Evolutionary conservation across 2,329 filamentous ascomycete genomes (phyloP).

Genomic region (Exserohilum turcica): DNA sequence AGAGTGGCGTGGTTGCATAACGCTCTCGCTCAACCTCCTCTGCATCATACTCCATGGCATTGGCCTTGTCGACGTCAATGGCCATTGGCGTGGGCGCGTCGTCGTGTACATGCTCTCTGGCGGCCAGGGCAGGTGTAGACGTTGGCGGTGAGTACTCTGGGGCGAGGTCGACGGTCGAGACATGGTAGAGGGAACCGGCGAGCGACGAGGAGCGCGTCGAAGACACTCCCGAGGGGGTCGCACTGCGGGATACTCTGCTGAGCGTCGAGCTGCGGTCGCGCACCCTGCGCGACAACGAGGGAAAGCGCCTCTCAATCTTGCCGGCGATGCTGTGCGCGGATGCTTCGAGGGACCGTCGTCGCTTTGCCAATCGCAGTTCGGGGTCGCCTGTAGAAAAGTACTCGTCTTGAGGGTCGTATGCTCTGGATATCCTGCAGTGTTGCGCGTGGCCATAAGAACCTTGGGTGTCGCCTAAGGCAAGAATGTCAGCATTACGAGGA

Average conservation of each 20-base stretch:
- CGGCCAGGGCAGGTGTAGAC: slow-evolving; percentile 31
- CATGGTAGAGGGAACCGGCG: slow-evolving; percentile 63
- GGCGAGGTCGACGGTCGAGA: slow-evolving; percentile 44
- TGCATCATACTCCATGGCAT: slow-evolving; percentile 56
- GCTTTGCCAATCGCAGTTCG: slow-evolving; percentile 63
- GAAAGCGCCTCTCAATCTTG: slow-evolving; percentile 67
- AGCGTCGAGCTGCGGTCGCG: slow-evolving; percentile 54
- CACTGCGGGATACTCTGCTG: slow-evolving; percentile 47
- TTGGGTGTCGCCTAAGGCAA: slow-evolving; percentile 61
- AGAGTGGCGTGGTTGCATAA: slow-evolving; percentile 78
- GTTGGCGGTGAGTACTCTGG: slow-evolving; percentile 37
- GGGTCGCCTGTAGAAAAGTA: slow-evolving; percentile 65
- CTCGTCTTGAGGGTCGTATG: slow-evolving; percentile 67
- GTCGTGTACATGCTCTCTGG: slow-evolving; percentile 44
- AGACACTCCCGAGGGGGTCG: slow-evolving; percentile 58
- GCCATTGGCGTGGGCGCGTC: slow-evolving; percentile 39
- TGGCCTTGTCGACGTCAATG: slow-evolving; percentile 49
- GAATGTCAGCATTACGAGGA: slow-evolving; percentile 29
- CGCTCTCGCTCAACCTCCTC: slow-evolving; percentile 59
- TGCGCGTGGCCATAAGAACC: slow-evolving; percentile 58
- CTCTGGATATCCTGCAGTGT: slow-evolving; percentile 52
- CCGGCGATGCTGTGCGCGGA: slow-evolving; percentile 67
- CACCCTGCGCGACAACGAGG: slow-evolving; percentile 61
- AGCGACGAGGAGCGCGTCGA: slow-evolving; percentile 82
- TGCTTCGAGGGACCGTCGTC: slow-evolving; percentile 64